Evolutionary conservation across 1,139 yeast species (phyloP).

Genomic region (Yamadazyma blattariae): DNA sequence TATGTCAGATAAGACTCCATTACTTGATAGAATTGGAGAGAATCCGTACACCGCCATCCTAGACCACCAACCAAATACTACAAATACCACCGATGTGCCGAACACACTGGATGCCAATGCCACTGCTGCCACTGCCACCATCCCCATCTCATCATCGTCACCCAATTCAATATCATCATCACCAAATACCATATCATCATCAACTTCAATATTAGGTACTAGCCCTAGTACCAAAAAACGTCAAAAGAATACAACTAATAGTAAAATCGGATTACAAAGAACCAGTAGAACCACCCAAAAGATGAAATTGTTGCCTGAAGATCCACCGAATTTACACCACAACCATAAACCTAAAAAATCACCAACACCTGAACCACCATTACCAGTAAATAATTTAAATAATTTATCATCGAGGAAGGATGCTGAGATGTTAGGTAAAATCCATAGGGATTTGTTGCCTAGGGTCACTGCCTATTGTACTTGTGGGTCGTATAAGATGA

Average conservation of each 20-base stretch:
- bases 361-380: no score
- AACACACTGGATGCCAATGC: no score
- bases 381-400: conserved; percentile 80
- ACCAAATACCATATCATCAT: not conserved
- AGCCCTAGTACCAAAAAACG: no score
- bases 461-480: conserved; percentile 96
- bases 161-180: not conserved
- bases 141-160: no score
- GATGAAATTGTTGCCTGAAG: conserved; percentile 82
- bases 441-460: conserved; percentile 79
- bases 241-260: conserved; percentile 8
- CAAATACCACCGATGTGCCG: no score
- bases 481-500: conserved; percentile 87
- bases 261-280: conserved; percentile 75
- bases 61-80: no score
- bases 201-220: no score
- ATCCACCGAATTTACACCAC: conserved; percentile 45
- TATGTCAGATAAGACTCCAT: no score
- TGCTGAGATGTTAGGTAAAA: conserved; percentile 90
- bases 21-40: no score
- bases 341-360: no score
- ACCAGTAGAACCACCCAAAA: conserved; percentile 87
- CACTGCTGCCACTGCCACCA: no score
- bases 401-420: conserved; percentile 92
- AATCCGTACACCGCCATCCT: no score